Evolutionary conservation across 2,329 filamentous ascomycete species (phyloP).

Genomic region (Trichoderma sp.): DNA sequence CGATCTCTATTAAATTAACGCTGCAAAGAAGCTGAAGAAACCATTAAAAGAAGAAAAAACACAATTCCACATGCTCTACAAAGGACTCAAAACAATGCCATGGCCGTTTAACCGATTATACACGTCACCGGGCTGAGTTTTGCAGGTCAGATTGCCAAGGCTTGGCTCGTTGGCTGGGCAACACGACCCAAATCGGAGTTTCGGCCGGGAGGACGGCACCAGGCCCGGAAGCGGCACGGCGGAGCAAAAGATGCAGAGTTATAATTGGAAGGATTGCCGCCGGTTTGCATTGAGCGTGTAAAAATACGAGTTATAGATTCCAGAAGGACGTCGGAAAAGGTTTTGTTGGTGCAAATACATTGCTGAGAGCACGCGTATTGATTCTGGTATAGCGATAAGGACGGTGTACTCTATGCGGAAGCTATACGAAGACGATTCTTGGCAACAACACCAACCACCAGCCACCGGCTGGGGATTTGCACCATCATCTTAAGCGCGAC

Average conservation of each 20-base stretch:
- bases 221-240: slow-evolving; percentile 6
- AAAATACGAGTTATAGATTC: neutral
- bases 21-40: neutral
- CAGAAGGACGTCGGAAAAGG: neutral
- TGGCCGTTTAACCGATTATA: slow-evolving; percentile 7
- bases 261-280: neutral
- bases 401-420: neutral
- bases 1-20: neutral
- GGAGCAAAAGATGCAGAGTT: neutral
- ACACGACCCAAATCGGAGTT: neutral
- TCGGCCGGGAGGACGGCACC: slow-evolving; percentile 14
- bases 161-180: slow-evolving; percentile 16
- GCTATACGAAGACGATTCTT: neutral
- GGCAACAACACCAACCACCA: neutral
- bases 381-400: neutral
- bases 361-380: neutral
- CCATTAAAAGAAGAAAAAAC: neutral
- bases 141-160: slow-evolving; percentile 6
- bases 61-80: neutral
- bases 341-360: neutral
- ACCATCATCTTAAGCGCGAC: neutral
- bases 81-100: slow-evolving; percentile 6
- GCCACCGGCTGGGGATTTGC: neutral
- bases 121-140: slow-evolving; percentile 17
- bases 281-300: neutral